Percentiles rank a stretch among this genome's conserved stretches.
Conservation (phyloP, 345 rosid genomes). For the Excoecaria agallocha region DNA sequence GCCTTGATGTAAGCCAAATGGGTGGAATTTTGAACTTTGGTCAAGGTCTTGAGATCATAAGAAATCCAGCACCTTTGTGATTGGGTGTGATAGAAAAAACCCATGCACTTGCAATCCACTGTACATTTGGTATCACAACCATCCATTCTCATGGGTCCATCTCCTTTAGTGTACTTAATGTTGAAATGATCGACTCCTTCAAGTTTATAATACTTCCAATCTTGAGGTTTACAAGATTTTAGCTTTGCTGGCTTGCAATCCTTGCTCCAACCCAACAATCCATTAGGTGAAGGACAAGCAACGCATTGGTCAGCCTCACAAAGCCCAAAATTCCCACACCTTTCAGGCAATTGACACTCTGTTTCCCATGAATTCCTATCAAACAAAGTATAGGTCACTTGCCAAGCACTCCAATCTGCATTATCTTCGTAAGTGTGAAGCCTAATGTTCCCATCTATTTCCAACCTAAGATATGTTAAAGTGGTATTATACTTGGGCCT, state of each 20-base stretch:
- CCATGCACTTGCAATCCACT: slow-evolving; percentile 55
- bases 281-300: slow-evolving; percentile 44
- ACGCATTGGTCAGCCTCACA: slow-evolving; percentile 51
- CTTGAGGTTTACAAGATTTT: slow-evolving; percentile 9
- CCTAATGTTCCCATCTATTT: slow-evolving; percentile 49
- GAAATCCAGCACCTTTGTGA: slow-evolving; percentile 54
- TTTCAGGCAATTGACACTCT: slow-evolving; percentile 42
- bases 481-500: slow-evolving; percentile 44
- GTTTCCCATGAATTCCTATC: slow-evolving; percentile 22
- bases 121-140: slow-evolving; percentile 52
- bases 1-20: slow-evolving; percentile 37
- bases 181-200: slow-evolving; percentile 52
- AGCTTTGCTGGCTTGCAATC: slow-evolving; percentile 30
- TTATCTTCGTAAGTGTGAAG: slow-evolving; percentile 40
- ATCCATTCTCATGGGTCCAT: slow-evolving; percentile 35
- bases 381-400: slow-evolving; percentile 44
- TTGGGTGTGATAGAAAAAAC: slow-evolving; percentile 49
- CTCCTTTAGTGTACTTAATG: slow-evolving; percentile 41
- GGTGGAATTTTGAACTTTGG: slow-evolving; percentile 26
- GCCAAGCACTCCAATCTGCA: slow-evolving; percentile 32
- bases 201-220: slow-evolving; percentile 40
- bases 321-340: slow-evolving; percentile 48
- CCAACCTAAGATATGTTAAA: slow-evolving; percentile 38
- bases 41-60: slow-evolving; percentile 53
- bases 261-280: slow-evolving; percentile 46